Percentiles rank a stretch among this genome's conserved stretches.
These are phyloP conservation scores for Crithidia bombi DNA, from an alignment of 208 protist species.

Conservation along the genomic window DNA sequence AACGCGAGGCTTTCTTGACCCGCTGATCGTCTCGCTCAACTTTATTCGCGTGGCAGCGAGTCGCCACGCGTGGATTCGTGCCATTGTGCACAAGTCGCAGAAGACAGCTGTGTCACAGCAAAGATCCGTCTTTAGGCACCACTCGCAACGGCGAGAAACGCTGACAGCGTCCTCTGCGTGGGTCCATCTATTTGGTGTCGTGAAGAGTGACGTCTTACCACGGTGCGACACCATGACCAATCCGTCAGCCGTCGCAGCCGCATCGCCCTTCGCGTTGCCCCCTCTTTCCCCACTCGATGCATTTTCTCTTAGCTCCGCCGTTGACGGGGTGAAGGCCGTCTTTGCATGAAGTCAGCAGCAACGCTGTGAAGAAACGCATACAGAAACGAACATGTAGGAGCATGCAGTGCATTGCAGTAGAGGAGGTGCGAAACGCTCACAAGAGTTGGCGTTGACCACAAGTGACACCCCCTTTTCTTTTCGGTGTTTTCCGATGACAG, in stretches of 20 bases:
- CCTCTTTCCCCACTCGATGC: constrained; percentile 18
- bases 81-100: not conserved
- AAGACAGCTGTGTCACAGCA: not conserved
- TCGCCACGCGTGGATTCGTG: constrained; percentile 5
- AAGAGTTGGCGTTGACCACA: too few species aligned
- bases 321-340: constrained; percentile 15
- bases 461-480: too few species aligned
- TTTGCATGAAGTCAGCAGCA: not conserved
- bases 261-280: constrained; percentile 1
- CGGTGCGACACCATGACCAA: constrained; percentile 15
- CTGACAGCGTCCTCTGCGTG: not conserved
- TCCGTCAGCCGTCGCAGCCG: not conserved
- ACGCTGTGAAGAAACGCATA: too few species aligned
- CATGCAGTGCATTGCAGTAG: too few species aligned
- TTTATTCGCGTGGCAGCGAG: constrained; percentile 52
- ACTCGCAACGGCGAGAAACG: not conserved
- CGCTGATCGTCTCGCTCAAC: constrained; percentile 69
- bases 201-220: constrained; percentile 15
- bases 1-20: constrained; percentile 67
- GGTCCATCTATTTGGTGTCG: not conserved
- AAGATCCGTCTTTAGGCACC: too few species aligned
- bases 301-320: constrained; percentile 22
- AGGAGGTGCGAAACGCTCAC: too few species aligned
- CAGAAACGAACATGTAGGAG: too few species aligned
- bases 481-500: too few species aligned